Percentiles rank a stretch among this genome's conserved stretches.
Conservation (phyloP, 2,329 filamentous ascomycete genomes). For the Exophiala xenobiotica region DNA sequence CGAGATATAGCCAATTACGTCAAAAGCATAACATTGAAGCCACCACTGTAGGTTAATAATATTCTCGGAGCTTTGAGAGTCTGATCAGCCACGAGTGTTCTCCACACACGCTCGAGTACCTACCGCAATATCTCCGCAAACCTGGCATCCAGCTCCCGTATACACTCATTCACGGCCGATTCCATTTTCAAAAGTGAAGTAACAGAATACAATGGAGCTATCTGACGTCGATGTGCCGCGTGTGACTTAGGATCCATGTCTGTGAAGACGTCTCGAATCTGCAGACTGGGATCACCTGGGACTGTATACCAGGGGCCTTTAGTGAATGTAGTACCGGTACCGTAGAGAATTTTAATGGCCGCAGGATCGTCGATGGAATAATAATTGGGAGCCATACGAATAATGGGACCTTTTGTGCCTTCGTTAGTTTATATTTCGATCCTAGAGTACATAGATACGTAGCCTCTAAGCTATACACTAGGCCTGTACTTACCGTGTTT, state of each 20-base stretch:
- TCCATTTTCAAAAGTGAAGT: conserved; percentile 44
- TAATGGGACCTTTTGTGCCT: conserved; percentile 41
- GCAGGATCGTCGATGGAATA: conserved; percentile 71
- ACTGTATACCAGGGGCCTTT: conserved; percentile 56
- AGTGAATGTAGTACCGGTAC: conserved; percentile 73
- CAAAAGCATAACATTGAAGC: conserved; percentile 41
- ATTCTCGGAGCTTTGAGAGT: conserved; percentile 31
- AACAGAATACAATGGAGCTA: conserved; percentile 64
- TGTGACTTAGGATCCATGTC: conserved; percentile 73
- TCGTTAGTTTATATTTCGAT: conserved; percentile 38
- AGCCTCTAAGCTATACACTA: background rate
- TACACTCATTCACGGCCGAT: conserved; percentile 73
- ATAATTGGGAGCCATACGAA: conserved; percentile 70
- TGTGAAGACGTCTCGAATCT: conserved; percentile 54
- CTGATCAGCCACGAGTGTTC: conserved; percentile 3
- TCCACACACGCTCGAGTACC: background rate
- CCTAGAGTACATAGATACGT: too few relatives aligned
- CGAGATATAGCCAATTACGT: conserved; percentile 35
- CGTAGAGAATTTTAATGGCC: conserved; percentile 73
- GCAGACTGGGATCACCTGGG: conserved; percentile 18
- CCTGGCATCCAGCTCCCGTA: conserved; percentile 41
- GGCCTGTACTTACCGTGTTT: conserved; percentile 43
- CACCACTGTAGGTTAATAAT: conserved; percentile 32
- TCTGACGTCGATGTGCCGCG: conserved; percentile 65
- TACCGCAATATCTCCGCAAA: conserved; percentile 16